Evolutionary conservation across 768 basidiomycete genomes (phyloP).

Genomic region (Mycena floridula): DNA sequence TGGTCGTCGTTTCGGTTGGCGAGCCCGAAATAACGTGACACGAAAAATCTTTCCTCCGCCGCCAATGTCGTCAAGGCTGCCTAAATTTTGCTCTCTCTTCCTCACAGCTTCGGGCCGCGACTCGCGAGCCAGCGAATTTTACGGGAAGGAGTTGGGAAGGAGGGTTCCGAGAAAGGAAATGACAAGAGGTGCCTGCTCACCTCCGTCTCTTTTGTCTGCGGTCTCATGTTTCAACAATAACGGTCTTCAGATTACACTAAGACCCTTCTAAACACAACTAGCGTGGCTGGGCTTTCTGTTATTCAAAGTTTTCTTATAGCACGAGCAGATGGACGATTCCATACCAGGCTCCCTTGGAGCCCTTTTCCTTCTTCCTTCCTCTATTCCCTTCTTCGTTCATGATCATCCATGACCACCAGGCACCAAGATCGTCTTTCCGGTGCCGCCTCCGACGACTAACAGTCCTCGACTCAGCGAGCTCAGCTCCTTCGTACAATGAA

Average conservation of each 20-base stretch:
- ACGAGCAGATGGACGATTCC: not conserved
- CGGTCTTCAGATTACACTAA: not conserved
- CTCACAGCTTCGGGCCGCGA: too few species aligned
- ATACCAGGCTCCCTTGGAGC: not conserved
- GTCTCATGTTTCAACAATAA: not conserved
- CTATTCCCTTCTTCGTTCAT: not conserved
- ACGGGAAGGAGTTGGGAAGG: too few species aligned
- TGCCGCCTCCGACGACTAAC: conserved; percentile 56
- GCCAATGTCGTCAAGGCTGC: too few species aligned
- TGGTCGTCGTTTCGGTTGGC: too few species aligned
- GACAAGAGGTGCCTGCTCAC: too few species aligned
- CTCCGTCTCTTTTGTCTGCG: not conserved
- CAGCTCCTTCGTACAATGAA: conserved; percentile 51
- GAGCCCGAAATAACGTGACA: too few species aligned
- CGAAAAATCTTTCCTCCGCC: too few species aligned
- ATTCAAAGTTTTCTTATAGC: not conserved
- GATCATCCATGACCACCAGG: conserved; percentile 9
- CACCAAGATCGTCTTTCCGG: conserved; percentile 35
- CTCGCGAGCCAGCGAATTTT: too few species aligned
- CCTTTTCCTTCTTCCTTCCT: conserved; percentile 1
- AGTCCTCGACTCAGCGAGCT: conserved; percentile 38
- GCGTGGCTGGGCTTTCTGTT: too few species aligned
- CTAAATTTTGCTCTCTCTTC: too few species aligned
- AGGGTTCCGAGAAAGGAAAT: too few species aligned
- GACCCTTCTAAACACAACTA: too few species aligned